Percentiles rank a stretch among this genome's conserved stretches.
These are phyloP conservation scores for Botrytis porri DNA, from an alignment of 2,329 filamentous ascomycete species.

Conservation along the genomic window DNA sequence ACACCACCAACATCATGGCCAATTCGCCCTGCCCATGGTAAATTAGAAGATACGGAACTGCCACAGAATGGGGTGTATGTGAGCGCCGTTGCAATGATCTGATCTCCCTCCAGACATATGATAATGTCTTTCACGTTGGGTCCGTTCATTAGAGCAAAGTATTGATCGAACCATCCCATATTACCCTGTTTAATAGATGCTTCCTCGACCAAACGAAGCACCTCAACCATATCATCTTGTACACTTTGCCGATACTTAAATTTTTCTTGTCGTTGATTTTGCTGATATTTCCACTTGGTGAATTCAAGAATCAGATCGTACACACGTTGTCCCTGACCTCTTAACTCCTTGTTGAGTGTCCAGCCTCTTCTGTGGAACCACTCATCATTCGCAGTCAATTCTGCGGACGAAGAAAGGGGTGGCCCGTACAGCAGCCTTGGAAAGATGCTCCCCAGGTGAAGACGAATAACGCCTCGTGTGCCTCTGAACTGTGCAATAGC, in stretches of 20 bases:
- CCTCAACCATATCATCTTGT: conserved; percentile 44
- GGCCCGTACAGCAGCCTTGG: conserved; percentile 56
- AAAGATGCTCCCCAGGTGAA: conserved; percentile 58
- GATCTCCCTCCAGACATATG: conserved; percentile 49
- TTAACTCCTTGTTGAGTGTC: conserved; percentile 45
- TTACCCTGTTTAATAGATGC: conserved; percentile 47
- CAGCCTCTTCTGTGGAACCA: conserved; percentile 57
- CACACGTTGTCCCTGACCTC: conserved; percentile 49
- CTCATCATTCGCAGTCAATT: conserved; percentile 40
- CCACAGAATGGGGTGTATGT: conserved; percentile 50
- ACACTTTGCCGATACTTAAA: conserved; percentile 39
- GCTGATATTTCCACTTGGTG: conserved; percentile 44
- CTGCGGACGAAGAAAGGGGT: conserved; percentile 38
- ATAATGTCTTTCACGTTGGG: conserved; percentile 52
- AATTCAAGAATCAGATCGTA: conserved; percentile 55
- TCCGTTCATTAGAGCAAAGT: conserved; percentile 49
- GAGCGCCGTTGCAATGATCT: conserved; percentile 52
- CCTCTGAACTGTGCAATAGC: conserved; percentile 49
- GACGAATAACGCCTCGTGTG: conserved; percentile 50
- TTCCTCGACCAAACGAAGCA: conserved; percentile 50
- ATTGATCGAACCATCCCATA: conserved; percentile 60
- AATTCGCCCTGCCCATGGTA: conserved; percentile 55
- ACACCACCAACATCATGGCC: conserved; percentile 54
- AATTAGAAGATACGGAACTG: conserved; percentile 48
- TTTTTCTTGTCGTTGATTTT: conserved; percentile 42